These are phyloP conservation scores for Albugo laibachii DNA, from an alignment of 352 stramenopile species.

Conservation along the genomic window DNA sequence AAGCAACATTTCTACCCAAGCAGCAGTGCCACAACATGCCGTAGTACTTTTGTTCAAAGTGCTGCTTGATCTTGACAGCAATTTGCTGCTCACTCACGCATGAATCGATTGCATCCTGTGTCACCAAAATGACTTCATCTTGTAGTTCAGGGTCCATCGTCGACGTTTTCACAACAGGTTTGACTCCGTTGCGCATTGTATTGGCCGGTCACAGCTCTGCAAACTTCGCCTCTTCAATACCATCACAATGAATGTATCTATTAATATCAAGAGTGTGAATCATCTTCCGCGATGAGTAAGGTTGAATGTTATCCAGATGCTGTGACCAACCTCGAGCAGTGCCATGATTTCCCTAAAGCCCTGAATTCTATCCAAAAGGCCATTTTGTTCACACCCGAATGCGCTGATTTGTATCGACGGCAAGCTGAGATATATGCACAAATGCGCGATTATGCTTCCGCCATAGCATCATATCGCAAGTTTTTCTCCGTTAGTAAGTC, in stretches of 20 bases:
- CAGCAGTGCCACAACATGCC: constrained; percentile 88
- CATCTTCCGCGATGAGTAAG: constrained; percentile 10
- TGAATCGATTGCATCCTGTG: constrained; percentile 57
- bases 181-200: constrained; percentile 35
- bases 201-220: constrained; percentile 1
- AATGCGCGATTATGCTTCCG: constrained; percentile 57
- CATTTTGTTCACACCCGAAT: constrained; percentile 43
- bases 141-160: constrained; percentile 76
- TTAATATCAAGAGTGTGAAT: neutral
- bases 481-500: constrained; percentile 32
- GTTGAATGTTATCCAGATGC: constrained; percentile 29
- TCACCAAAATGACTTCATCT: constrained; percentile 64
- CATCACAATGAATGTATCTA: neutral
- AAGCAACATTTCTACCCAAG: constrained; percentile 87
- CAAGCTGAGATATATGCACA: constrained; percentile 49
- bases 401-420: constrained; percentile 31
- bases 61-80: constrained; percentile 78
- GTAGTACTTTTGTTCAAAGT: constrained; percentile 86
- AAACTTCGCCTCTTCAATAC: neutral
- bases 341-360: constrained; percentile 19
- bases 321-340: constrained; percentile 21
- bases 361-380: constrained; percentile 47
- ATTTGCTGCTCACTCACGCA: constrained; percentile 79
- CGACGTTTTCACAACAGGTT: constrained; percentile 75
- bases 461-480: constrained; percentile 62